phyloP scores from a whole-genome alignment of 441 rosid species.

The Populus tomentosa region DNA sequence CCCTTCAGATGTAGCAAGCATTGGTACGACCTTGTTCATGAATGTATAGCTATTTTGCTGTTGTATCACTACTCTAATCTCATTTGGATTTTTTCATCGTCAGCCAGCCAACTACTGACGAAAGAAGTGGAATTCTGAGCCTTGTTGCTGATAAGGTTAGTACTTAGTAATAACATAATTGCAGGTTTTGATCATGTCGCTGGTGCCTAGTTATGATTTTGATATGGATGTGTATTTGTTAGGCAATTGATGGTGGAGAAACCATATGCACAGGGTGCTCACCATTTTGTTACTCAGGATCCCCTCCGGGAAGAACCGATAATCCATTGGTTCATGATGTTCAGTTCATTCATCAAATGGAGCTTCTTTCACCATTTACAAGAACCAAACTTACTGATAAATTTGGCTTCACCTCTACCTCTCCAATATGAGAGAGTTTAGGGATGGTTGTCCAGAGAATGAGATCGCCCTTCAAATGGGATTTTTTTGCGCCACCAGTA shows the following conservation, averaged over 20 bases:
- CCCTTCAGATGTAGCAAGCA: slow-evolving; percentile 52
- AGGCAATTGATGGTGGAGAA: slow-evolving; percentile 41
- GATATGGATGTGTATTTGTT: slow-evolving; percentile 3
- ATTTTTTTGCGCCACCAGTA: neutral
- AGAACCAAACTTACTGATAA: slow-evolving; percentile 45
- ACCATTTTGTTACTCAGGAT: slow-evolving; percentile 46
- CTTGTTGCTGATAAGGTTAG: slow-evolving; percentile 47
- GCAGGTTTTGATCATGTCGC: neutral
- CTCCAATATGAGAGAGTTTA: slow-evolving; percentile 20
- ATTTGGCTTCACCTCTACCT: slow-evolving; percentile 36
- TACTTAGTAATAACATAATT: neutral
- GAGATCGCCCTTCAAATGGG: neutral
- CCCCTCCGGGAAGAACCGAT: slow-evolving; percentile 66
- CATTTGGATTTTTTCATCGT: neutral
- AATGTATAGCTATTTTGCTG: neutral
- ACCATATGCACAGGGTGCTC: slow-evolving; percentile 34
- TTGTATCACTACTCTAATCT: neutral
- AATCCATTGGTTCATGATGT: slow-evolving; percentile 71
- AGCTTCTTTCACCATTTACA: slow-evolving; percentile 55
- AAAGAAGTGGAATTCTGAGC: slow-evolving; percentile 36
- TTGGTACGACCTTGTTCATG: slow-evolving; percentile 29
- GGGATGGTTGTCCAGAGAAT: too few relatives aligned
- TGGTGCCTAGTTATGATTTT: neutral
- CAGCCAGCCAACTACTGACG: slow-evolving; percentile 45
- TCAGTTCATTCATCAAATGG: slow-evolving; percentile 58